Conservation (phyloP, 805 yeast species). For the Lipomyces oligophaga region DNA sequence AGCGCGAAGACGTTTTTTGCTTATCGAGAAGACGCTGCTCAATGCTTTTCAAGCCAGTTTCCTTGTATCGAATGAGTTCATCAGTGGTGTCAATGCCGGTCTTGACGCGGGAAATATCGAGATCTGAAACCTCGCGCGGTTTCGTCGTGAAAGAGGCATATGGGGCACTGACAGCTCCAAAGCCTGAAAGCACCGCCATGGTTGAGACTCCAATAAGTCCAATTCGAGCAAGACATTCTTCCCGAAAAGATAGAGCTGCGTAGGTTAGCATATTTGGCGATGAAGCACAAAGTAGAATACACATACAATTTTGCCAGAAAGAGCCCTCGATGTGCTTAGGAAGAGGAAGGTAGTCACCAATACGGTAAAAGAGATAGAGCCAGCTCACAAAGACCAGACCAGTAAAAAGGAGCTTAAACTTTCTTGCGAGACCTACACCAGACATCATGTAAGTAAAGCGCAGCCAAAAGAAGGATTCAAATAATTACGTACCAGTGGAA, state of each 20-base stretch:
- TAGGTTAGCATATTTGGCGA: neutral
- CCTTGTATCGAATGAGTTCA: constrained; percentile 33
- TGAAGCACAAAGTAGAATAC: neutral
- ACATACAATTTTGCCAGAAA: constrained; percentile 25
- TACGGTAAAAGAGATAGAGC: constrained; percentile 31
- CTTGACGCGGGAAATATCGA: constrained; percentile 35
- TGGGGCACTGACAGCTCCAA: constrained; percentile 43
- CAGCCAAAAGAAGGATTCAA: no score
- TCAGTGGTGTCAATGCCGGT: constrained; percentile 35
- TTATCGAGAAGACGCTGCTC: constrained; percentile 32
- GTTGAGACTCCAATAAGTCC: constrained; percentile 42
- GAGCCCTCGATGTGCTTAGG: constrained; percentile 30
- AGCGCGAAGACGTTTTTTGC: constrained; percentile 16
- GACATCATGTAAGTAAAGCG: neutral
- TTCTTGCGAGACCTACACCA: constrained; percentile 8
- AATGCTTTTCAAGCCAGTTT: constrained; percentile 29
- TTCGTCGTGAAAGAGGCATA: constrained; percentile 37
- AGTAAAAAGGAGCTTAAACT: constrained; percentile 14
- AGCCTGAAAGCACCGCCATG: constrained; percentile 43
- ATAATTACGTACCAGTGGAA: constrained; percentile 23
- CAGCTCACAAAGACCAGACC: constrained; percentile 29
- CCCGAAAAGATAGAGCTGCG: constrained; percentile 20
- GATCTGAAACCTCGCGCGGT: constrained; percentile 32
- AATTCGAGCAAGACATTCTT: constrained; percentile 36
- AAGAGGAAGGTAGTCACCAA: constrained; percentile 34